Conservation (phyloP, 495 filamentous ascomycete species). For the Penicillium diatomitis region DNA sequence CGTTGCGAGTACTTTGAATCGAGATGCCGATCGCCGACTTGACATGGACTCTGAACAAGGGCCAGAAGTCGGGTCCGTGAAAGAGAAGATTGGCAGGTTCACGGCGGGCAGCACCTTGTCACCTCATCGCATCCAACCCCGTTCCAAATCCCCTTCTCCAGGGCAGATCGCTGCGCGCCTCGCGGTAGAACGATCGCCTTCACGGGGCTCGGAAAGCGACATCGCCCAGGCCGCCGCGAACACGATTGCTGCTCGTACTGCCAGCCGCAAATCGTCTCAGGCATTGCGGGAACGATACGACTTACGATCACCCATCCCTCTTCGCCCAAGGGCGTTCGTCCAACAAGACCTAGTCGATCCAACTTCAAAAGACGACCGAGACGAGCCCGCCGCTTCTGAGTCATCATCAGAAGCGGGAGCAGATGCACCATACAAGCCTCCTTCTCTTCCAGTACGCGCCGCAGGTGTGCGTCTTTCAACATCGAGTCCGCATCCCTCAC, state of each 20-base stretch:
- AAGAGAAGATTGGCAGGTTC: slow-evolving; percentile 33
- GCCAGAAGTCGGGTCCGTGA: slow-evolving; percentile 33
- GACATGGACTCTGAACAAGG: slow-evolving; percentile 15
- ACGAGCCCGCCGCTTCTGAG: slow-evolving; percentile 7
- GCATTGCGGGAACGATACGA: slow-evolving; percentile 4
- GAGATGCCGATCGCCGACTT: slow-evolving; percentile 10
- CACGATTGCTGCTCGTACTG: slow-evolving; percentile 15
- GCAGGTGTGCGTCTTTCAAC: slow-evolving; percentile 2
- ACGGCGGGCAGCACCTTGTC: slow-evolving; percentile 15
- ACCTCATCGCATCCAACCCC: slow-evolving; percentile 4
- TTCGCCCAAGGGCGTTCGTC: slow-evolving; percentile 4
- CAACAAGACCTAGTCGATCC: slow-evolving; percentile 4
- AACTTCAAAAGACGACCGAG: slow-evolving; percentile 11
- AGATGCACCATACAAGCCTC: background rate
- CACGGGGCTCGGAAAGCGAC: slow-evolving; percentile 2
- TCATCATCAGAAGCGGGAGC: slow-evolving; percentile 1
- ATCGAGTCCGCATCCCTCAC: slow-evolving; percentile 13
- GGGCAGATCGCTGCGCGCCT: slow-evolving; percentile 32
- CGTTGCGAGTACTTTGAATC: slow-evolving; percentile 12
- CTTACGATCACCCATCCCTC: slow-evolving; percentile 9
- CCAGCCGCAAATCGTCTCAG: slow-evolving; percentile 12
- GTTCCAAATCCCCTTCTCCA: slow-evolving; percentile 13
- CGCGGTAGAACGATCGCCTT: slow-evolving; percentile 24
- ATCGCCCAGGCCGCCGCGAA: slow-evolving; percentile 8
- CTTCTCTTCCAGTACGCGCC: slow-evolving; percentile 7